Evolutionary conservation across 371 early-diverging fungal genomes (phyloP).

Genomic region (Apophysomyces ossiformis): DNA sequence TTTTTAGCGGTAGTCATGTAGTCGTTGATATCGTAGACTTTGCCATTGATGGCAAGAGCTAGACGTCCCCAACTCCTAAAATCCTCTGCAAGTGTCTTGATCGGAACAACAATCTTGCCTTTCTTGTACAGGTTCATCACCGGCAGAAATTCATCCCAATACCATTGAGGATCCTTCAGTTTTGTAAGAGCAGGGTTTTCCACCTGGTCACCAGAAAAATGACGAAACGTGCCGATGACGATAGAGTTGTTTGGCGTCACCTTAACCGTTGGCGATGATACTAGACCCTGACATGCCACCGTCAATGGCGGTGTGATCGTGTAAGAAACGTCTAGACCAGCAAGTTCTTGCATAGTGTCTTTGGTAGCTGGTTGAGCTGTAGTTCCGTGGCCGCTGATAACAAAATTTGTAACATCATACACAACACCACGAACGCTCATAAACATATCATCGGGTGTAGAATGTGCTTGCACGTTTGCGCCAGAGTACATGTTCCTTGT

Average conservation of each 20-base stretch:
- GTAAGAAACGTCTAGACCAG: slow-evolving; percentile 64
- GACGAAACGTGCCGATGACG: slow-evolving; percentile 30
- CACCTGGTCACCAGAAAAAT: slow-evolving; percentile 36
- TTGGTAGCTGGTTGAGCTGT: slow-evolving; percentile 37
- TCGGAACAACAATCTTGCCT: slow-evolving; percentile 34
- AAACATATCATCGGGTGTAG: slow-evolving; percentile 42
- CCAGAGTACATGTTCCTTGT: slow-evolving; percentile 61
- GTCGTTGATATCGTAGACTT: slow-evolving; percentile 66
- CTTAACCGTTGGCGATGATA: slow-evolving; percentile 27
- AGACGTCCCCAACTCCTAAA: slow-evolving; percentile 36
- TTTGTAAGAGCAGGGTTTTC: slow-evolving; percentile 29
- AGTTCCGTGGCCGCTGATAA: slow-evolving; percentile 49
- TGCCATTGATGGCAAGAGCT: slow-evolving; percentile 63
- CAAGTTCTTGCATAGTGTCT: slow-evolving; percentile 59
- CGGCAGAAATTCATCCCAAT: slow-evolving; percentile 41
- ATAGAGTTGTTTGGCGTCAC: slow-evolving; percentile 30
- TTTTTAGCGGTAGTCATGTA: slow-evolving; percentile 56
- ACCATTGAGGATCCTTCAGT: slow-evolving; percentile 49
- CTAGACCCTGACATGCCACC: slow-evolving; percentile 51
- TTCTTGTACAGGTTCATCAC: slow-evolving; percentile 44
- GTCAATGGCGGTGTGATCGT: slow-evolving; percentile 75
- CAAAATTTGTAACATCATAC: slow-evolving; percentile 67
- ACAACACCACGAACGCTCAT: slow-evolving; percentile 69
- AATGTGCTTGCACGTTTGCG: slow-evolving; percentile 38
- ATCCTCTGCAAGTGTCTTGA: slow-evolving; percentile 36